Conservation (phyloP, 1,284 basidiomycete species). For the Ceratobasidium sp. region DNA sequence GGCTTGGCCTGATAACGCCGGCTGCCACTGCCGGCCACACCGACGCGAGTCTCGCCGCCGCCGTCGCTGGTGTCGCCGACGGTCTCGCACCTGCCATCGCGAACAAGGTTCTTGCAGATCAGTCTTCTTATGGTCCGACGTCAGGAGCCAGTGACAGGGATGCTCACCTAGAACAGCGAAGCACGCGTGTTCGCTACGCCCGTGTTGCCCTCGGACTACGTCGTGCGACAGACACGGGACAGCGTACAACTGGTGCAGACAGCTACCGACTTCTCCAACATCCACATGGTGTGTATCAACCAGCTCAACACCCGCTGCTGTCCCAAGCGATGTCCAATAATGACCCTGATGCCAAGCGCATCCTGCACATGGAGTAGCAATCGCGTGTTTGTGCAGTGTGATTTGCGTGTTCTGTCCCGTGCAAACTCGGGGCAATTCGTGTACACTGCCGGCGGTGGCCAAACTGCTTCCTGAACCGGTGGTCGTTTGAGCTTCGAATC, state of each 20-base stretch:
- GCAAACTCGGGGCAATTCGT: no score
- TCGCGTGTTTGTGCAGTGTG: not conserved
- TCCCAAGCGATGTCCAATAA: slow-evolving; percentile 9
- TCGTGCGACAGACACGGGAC: no score
- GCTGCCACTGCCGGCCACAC: not conserved
- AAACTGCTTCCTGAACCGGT: no score
- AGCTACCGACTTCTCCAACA: slow-evolving; percentile 11
- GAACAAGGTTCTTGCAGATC: not conserved
- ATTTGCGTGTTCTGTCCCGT: not conserved
- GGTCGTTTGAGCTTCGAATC: not conserved
- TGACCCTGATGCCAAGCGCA: slow-evolving; percentile 5
- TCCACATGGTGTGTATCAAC: not conserved
- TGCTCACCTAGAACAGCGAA: not conserved
- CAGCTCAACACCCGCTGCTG: no score
- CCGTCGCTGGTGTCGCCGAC: not conserved
- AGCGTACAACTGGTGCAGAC: no score
- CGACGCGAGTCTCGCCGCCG: not conserved
- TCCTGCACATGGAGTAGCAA: not conserved
- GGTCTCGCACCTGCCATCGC: not conserved
- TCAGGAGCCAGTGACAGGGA: not conserved
- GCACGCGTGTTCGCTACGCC: not conserved
- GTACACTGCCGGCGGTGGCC: no score
- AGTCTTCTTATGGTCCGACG: not conserved
- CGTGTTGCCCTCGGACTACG: not conserved
- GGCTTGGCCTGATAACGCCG: slow-evolving; percentile 1